Conservation (phyloP, 1,139 yeast species). For the Hemisphaericaspora xylofermentans region DNA sequence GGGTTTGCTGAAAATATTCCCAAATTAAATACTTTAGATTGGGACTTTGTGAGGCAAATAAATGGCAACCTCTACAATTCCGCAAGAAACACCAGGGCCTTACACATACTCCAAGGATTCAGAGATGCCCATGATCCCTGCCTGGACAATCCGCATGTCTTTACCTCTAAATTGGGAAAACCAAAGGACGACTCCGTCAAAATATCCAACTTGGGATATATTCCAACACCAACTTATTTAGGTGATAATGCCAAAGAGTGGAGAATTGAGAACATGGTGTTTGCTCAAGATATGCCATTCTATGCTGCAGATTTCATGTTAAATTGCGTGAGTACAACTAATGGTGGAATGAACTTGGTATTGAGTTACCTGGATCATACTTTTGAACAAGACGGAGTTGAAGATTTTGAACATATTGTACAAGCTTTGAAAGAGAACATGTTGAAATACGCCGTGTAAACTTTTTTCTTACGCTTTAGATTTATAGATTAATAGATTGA, state of each 20-base stretch:
- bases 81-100: constrained; percentile 23
- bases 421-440: constrained; percentile 21
- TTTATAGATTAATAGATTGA: background rate
- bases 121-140: constrained; percentile 18
- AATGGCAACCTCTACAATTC: constrained; percentile 21
- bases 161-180: constrained; percentile 24
- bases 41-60: constrained; percentile 32
- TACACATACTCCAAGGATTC: constrained; percentile 25
- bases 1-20: constrained; percentile 33
- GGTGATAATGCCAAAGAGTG: constrained; percentile 14
- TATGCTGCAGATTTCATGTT: constrained; percentile 38
- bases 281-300: constrained; percentile 40
- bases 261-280: constrained; percentile 32
- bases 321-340: constrained; percentile 30
- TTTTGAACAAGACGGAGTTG: constrained; percentile 23
- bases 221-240: constrained; percentile 20
- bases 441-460: constrained; percentile 13
- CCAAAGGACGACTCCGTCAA: constrained; percentile 35
- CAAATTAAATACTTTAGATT: constrained; percentile 32
- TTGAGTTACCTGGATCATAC: constrained; percentile 29
- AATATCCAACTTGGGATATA: constrained; percentile 41
- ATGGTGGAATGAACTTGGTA: constrained; percentile 39
- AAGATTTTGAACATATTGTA: constrained; percentile 26
- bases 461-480: background rate
- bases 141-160: constrained; percentile 23